Evolutionary conservation across 2,329 filamentous ascomycete species (phyloP), one percentile per base, ranked within the genome.

Genomic region (Scytalidium sp.): DNA sequence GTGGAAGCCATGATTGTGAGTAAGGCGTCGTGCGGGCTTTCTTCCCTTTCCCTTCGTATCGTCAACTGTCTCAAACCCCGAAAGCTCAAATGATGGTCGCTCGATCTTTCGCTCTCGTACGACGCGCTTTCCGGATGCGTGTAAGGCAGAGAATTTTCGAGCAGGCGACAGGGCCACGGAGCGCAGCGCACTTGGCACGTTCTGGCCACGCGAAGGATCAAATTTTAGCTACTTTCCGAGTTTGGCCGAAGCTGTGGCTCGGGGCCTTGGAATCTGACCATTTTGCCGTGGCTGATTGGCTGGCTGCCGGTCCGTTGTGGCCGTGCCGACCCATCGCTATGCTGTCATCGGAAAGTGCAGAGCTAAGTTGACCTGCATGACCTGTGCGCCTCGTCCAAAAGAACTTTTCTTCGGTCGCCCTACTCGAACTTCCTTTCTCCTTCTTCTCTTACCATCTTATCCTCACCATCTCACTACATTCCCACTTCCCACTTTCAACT

Each of bases 1-100:
- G 73, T 68, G 32, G 74, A 50, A 44, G 60, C 50, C 60, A 74
- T 51, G 41, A 43, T 45, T 23, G 39, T 32, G 9, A 11, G 17
- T 40, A 22, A 15, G 17, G n/a, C 29, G 10, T 36, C 10, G 29
- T 19, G 11, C 3, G 20, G 2, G 15, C 36, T 41, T 41, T n/a
- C 10, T 19, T 41, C 36, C n/a, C n/a, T n/a, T n/a, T n/a, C n/a
- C n/a, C n/a, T n/a, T n/a, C n/a, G n/a, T n/a, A n/a, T n/a, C n/a
- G n/a, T n/a, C n/a, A n/a, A n/a, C n/a, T n/a, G n/a, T n/a, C n/a
- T n/a, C n/a, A n/a, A n/a, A n/a, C n/a, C n/a, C n/a, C n/a, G n/a
- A n/a, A n/a, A n/a, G n/a, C n/a, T n/a, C n/a, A n/a, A n/a, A n/a
- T 36, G 50, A 21, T 36, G 23, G 21, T 27, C 29, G 36, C 21